Conservation (phyloP, 257 asterid species). For the Knoxia roxburghii region DNA sequence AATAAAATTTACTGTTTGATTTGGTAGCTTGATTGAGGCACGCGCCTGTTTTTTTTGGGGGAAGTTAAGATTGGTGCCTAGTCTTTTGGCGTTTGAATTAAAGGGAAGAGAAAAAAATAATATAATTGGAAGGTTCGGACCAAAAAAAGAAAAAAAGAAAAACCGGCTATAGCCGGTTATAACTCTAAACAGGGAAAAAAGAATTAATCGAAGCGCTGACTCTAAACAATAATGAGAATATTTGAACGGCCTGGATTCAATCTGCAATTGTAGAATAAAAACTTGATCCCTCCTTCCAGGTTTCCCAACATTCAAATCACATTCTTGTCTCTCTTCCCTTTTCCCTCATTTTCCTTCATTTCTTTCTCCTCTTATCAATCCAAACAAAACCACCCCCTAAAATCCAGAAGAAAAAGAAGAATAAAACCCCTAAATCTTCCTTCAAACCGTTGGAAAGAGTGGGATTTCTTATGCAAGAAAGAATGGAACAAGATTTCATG, state of each 20-base stretch:
- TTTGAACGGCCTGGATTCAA: conserved; percentile 5
- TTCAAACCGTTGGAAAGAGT: not conserved
- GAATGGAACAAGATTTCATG: conserved; percentile 77
- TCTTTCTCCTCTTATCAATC: not conserved
- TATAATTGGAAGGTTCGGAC: too few species aligned
- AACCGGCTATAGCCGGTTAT: conserved; percentile 16
- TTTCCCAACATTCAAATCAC: conserved; percentile 8
- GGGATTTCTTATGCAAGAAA: not conserved
- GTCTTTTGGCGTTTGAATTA: too few species aligned
- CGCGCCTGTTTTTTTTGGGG: too few species aligned
- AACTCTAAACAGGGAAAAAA: not conserved
- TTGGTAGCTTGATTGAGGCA: too few species aligned
- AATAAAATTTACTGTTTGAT: too few species aligned
- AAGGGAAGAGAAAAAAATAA: too few species aligned
- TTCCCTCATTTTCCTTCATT: not conserved
- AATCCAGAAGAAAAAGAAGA: not conserved
- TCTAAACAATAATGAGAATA: not conserved
- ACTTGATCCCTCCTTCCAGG: not conserved
- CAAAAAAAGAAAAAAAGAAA: too few species aligned
- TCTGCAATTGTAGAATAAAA: not conserved
- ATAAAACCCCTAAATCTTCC: too few species aligned
- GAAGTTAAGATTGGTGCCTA: too few species aligned
- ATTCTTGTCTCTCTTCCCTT: not conserved
- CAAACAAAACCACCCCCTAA: too few species aligned
- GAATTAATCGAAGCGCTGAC: conserved; percentile 5